Evolutionary conservation across 2,329 filamentous ascomycete genomes (phyloP), one percentile per base, ranked within the genome.

Genomic region (Alternaria brassicae): DNA sequence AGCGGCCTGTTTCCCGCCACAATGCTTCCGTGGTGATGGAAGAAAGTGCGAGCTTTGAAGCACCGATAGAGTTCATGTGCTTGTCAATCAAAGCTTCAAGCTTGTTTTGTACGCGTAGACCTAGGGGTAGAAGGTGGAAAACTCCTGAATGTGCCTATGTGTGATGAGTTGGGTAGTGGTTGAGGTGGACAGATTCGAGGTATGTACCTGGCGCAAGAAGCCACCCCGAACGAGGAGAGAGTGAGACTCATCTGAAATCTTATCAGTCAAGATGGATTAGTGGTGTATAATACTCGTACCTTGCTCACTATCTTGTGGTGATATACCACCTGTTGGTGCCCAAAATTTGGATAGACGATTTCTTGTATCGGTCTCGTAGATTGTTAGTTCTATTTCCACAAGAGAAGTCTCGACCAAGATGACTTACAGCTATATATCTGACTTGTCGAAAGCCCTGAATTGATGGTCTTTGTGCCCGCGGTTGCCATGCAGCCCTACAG

Each of bases 101-200:
- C 77, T 98, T 99, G 51, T 92, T 86, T 71, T 97, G 93, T 0
- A 98, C 92, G 27, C 92, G 86, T 28, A 92, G 83, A 0, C 95
- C 95, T 0, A 99, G 80, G 0, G 95, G 95, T 1, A 99, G 84
- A 73, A 97, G 84, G 72, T 99, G 95, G 70, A 97, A 99, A 34
- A 98, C 88, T 27, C 95, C 95, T 7, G 93, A 88, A 74, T 97
- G 91, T 19, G 92, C 89, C 88, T 93, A 70, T 58, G 70, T 58
- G 60, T 72, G 66, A 70, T 76, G 30, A 72, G 65, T 25, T 17
- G 21, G 21, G 28, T 37, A 17, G 27, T 61, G 10, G 13, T 17
- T 23, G n/a, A 49, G 17, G 15, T 19, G 27, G n/a, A 17, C 8
- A 13, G 17, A 9, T 10, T 7, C 12, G n/a, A 12, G 8, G 10